These are phyloP conservation scores for Ustilaginoidea virens DNA, from an alignment of 2,329 filamentous ascomycete species.

Conservation along the genomic window DNA sequence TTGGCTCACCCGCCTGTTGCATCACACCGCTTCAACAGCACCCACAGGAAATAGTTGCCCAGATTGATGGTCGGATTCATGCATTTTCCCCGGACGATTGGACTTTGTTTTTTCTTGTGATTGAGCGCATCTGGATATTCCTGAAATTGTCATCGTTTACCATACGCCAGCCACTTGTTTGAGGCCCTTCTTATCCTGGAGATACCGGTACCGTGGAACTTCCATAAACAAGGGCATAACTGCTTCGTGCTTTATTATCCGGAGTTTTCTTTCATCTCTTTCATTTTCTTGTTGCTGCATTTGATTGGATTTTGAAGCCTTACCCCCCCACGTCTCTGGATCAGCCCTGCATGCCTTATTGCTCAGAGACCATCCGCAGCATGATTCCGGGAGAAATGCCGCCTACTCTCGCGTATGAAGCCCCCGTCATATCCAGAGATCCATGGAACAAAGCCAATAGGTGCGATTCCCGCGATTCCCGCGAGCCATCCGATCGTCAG, in stretches of 20 bases:
- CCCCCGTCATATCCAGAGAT: slow-evolving; percentile 27
- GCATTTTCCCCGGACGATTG: slow-evolving; percentile 2
- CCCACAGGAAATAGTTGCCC: slow-evolving; percentile 1
- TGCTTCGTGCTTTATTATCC: no score
- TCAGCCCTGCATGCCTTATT: no score
- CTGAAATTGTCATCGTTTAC: background rate
- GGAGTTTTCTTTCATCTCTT: no score
- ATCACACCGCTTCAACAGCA: slow-evolving; percentile 6
- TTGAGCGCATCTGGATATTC: slow-evolving; percentile 1
- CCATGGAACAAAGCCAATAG: slow-evolving; percentile 36
- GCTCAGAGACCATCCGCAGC: slow-evolving; percentile 8
- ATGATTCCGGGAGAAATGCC: slow-evolving; percentile 27
- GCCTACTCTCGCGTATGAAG: slow-evolving; percentile 32
- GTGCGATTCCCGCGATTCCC: no score
- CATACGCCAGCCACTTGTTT: background rate
- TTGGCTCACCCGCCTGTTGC: slow-evolving; percentile 4
- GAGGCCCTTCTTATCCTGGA: no score
- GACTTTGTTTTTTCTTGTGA: slow-evolving; percentile 1
- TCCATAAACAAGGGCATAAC: no score
- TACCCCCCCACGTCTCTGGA: no score
- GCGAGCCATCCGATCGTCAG: no score
- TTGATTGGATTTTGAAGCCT: no score
- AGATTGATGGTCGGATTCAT: slow-evolving; percentile 3
- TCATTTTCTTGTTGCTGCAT: no score
- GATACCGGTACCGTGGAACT: no score